Percentiles rank a stretch among this genome's conserved stretches.
Conservation (phyloP, 495 filamentous ascomycete species). For the Mycothermus thermophilus region DNA sequence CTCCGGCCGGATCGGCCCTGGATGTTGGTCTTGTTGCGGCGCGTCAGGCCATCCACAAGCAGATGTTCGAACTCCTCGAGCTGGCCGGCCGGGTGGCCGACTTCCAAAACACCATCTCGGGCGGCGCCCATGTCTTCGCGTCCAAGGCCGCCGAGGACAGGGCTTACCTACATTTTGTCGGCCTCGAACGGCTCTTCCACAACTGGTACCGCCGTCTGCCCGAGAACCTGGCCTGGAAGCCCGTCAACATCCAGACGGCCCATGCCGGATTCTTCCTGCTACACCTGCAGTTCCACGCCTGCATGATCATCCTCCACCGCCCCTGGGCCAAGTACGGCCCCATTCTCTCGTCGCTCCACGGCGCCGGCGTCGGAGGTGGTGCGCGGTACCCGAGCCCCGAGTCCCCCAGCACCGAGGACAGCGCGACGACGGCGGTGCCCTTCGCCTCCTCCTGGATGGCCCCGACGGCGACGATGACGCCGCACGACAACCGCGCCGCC, state of each 20-base stretch:
- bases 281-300: slow-evolving; percentile 39
- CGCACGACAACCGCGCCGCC: slow-evolving; percentile 26
- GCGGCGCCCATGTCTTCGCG: slow-evolving; percentile 6
- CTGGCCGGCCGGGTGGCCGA: slow-evolving; percentile 38
- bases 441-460: slow-evolving; percentile 5
- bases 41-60: slow-evolving; percentile 30
- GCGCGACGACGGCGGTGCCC: not conserved
- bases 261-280: slow-evolving; percentile 39
- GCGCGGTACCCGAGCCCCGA: slow-evolving; percentile 4
- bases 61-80: slow-evolving; percentile 37
- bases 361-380: not conserved
- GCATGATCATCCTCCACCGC: slow-evolving; percentile 36
- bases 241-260: slow-evolving; percentile 33
- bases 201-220: slow-evolving; percentile 39
- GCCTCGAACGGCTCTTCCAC: slow-evolving; percentile 35
- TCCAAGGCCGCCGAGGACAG: slow-evolving; percentile 22
- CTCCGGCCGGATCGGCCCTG: not conserved
- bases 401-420: slow-evolving; percentile 1
- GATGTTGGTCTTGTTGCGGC: slow-evolving; percentile 7
- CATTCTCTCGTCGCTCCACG: slow-evolving; percentile 16
- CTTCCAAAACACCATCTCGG: slow-evolving; percentile 14
- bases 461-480: slow-evolving; percentile 2
- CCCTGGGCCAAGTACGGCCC: slow-evolving; percentile 36
- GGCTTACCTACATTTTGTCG: slow-evolving; percentile 32
- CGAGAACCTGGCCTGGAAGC: slow-evolving; percentile 32